phyloP scores from a whole-genome alignment of 495 filamentous ascomycete genomes.

The Talaromyces thailandensis region DNA sequence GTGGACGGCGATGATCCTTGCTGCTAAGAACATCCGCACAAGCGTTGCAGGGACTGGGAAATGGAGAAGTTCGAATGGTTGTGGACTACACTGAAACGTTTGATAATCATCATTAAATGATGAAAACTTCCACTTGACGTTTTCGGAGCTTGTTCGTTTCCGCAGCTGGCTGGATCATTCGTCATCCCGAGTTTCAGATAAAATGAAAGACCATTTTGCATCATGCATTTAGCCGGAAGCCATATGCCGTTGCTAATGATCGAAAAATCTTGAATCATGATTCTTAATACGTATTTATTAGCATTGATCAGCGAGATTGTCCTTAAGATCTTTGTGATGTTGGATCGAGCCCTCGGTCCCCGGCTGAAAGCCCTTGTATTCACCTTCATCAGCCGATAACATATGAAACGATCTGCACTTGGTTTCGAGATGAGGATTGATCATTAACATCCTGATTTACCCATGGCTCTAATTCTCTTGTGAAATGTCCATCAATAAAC shows the following conservation, averaged over 20 bases:
- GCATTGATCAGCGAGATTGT: too few species aligned
- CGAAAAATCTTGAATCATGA: neutral
- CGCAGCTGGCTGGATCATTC: neutral
- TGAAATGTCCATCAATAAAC: too few species aligned
- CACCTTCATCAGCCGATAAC: too few species aligned
- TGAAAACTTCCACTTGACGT: neutral
- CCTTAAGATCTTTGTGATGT: too few species aligned
- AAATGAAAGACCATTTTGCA: neutral
- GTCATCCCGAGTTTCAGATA: neutral
- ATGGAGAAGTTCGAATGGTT: neutral
- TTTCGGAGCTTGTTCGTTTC: neutral
- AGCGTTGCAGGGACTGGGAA: neutral
- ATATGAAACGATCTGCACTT: too few species aligned
- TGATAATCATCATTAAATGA: neutral
- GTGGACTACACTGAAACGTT: neutral
- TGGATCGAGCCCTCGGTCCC: too few species aligned
- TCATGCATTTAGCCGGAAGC: neutral
- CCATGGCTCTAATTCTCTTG: too few species aligned
- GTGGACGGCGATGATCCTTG: neutral
- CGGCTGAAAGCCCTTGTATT: too few species aligned
- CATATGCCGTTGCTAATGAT: neutral
- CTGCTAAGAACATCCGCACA: too few species aligned
- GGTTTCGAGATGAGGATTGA: too few species aligned
- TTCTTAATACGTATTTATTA: neutral
- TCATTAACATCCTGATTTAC: too few species aligned